Percentiles rank a stretch among this genome's conserved stretches.
phyloP scores from a whole-genome alignment of 257 asterid species.

The Jaltomata sinuosa region DNA sequence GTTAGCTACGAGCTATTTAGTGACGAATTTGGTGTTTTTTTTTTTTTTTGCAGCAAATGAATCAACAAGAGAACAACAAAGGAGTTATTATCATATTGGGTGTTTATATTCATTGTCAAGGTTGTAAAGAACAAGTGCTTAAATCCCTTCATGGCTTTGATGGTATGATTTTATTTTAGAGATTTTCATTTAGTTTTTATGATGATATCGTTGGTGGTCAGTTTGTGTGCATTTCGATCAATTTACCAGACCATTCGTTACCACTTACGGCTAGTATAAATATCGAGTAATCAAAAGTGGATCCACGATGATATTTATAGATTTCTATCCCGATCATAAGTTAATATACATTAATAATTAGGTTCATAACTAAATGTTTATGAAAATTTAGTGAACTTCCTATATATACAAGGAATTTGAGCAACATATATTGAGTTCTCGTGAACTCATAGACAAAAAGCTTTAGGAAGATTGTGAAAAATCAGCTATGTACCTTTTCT shows the following conservation, averaged over 20 bases:
- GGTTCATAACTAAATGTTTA: background rate
- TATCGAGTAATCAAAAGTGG: fast-evolving
- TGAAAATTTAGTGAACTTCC: background rate
- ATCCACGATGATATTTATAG: background rate
- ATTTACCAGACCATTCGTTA: background rate
- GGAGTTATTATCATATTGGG: constrained; percentile 27
- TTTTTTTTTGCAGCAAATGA: background rate
- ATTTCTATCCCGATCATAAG: background rate
- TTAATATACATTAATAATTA: background rate
- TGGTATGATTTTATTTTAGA: constrained; percentile 14
- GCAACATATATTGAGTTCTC: background rate
- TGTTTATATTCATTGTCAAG: constrained; percentile 49
- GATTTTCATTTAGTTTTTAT: background rate
- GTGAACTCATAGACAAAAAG: background rate
- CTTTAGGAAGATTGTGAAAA: background rate
- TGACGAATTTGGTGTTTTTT: background rate
- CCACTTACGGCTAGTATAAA: fast-evolving
- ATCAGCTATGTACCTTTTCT: background rate
- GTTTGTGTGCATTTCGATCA: background rate
- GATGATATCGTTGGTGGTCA: background rate
- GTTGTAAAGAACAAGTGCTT: constrained; percentile 30
- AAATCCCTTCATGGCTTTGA: constrained; percentile 29
- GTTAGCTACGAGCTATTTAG: background rate
- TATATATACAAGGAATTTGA: background rate
- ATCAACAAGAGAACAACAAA: background rate